A percentile compares a stretch with the other conserved stretches of the same genome.
Evolutionary conservation across 2,329 filamentous ascomycete species (phyloP).

Genomic region (Paracamarosporium sp.): DNA sequence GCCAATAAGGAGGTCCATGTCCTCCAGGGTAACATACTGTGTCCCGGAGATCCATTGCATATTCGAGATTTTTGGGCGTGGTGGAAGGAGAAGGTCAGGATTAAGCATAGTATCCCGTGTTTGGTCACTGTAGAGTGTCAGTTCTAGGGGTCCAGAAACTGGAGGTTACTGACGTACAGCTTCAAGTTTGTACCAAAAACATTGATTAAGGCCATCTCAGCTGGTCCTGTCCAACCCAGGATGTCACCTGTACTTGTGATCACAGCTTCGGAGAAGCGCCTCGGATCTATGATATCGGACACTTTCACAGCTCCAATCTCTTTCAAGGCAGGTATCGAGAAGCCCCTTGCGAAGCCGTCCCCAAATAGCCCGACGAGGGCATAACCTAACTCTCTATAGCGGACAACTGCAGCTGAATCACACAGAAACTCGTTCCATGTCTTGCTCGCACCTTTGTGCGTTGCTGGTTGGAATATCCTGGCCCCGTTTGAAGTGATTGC

Average conservation of each 20-base stretch:
- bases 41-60: slow-evolving; percentile 97
- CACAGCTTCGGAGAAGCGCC: slow-evolving; percentile 71
- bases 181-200: slow-evolving; percentile 79
- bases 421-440: slow-evolving; percentile 85
- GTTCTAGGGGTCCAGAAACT: not conserved
- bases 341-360: slow-evolving; percentile 80
- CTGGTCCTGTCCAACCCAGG: slow-evolving; percentile 86
- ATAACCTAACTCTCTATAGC: slow-evolving; percentile 75
- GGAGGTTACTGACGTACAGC: slow-evolving; percentile 57
- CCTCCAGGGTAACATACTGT: slow-evolving; percentile 83
- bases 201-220: slow-evolving; percentile 82
- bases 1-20: slow-evolving; percentile 90
- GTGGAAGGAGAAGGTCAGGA: slow-evolving; percentile 72
- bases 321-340: slow-evolving; percentile 84
- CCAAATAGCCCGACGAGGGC: slow-evolving; percentile 86
- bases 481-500: slow-evolving; percentile 76
- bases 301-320: slow-evolving; percentile 77
- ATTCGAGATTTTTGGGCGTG: slow-evolving; percentile 91
- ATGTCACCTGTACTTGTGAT: slow-evolving; percentile 83
- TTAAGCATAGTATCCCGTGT: slow-evolving; percentile 80
- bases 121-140: slow-evolving; percentile 45
- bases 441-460: slow-evolving; percentile 88
- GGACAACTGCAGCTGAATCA: slow-evolving; percentile 78
- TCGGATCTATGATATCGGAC: slow-evolving; percentile 72
- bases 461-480: slow-evolving; percentile 87